Base-by-base conservation (phyloP, 768 basidiomycete species). In the Melanogaster broomeanus region DNA sequence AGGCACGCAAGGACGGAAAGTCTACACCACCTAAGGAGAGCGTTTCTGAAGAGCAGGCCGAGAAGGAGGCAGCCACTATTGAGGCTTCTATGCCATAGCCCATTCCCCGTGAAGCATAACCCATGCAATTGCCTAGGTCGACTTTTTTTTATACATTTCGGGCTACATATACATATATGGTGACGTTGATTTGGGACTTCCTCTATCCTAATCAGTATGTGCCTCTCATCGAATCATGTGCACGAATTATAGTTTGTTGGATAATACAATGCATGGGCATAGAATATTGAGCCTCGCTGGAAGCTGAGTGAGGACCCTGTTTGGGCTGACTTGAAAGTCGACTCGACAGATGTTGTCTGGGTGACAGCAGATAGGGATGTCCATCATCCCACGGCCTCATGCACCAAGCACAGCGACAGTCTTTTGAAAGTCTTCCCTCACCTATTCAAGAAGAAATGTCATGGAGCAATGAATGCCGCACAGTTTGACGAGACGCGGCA, bases 21-120 rank as follows among this genome's bases (percentile, higher is more conserved):
- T 72, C 56, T 65, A 73, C 70, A 34, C 72, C 56, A 63, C 67
- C 48, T 66, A 73, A 48, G 66, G 66, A 58, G 61, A 25, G 24
- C 64, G 33, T 67, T 61, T 56, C 64, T 48, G 56, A 51, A 39
- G 68, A 74, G 42, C 61, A 64, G 42, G 49, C 42, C 12, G 57
- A 62, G 42, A 60, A 57, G 30, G 56, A 42, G 24, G 33, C 47
- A 15, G 24, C 47, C 41, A 49, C 53, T 9, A 22, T 33, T 39
- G 61, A 46, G 19, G 44, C 55, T 39, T 51, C 58, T 45, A 15
- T 28, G 41, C 39, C 34, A 53, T 34, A 49, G 12, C 15, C 34
- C 44, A 33, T 33, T 48, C 48, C 19, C 42, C 57, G 19, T 63
- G 52, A 64, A 41, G 53, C 24, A 33, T 28, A 42, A 51, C 52